Conservation (phyloP, 148 eudicot species). For the Beta vulgaris region DNA sequence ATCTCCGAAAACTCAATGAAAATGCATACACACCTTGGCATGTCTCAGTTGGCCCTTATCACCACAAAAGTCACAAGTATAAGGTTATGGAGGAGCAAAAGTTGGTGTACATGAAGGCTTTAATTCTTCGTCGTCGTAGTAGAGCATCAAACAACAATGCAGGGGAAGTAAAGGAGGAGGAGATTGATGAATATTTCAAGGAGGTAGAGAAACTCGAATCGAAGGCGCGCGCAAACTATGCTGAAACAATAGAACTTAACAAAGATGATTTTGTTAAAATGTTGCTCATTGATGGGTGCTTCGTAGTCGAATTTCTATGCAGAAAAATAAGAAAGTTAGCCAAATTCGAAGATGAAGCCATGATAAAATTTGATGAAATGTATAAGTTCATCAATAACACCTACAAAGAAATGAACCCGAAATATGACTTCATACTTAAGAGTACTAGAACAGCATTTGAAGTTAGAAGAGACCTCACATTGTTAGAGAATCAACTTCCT, state of each 20-base stretch:
- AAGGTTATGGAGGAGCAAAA: background rate
- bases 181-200: background rate
- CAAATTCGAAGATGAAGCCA: background rate
- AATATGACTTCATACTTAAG: slow-evolving; percentile 17
- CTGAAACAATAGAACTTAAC: slow-evolving; percentile 13
- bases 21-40: slow-evolving; percentile 26
- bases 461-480: slow-evolving; percentile 21
- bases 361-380: background rate
- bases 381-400: background rate
- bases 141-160: background rate
- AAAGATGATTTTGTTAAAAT: slow-evolving; percentile 15
- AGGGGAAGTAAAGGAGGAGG: background rate
- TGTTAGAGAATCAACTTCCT: slow-evolving; percentile 25
- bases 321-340: slow-evolving; percentile 17
- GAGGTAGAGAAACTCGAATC: background rate
- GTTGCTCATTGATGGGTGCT: slow-evolving; percentile 24
- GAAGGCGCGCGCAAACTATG: slow-evolving; percentile 1
- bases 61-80: slow-evolving; percentile 4
- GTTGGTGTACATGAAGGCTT: background rate
- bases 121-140: background rate
- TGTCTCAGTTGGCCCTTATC: slow-evolving; percentile 22
- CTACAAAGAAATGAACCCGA: background rate
- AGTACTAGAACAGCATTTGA: slow-evolving; percentile 25
- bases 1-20: slow-evolving; percentile 14
- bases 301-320: slow-evolving; percentile 14